These are phyloP conservation scores for Blastomyces emzantsi DNA, from an alignment of 2,329 filamentous ascomycete species.

Conservation along the genomic window DNA sequence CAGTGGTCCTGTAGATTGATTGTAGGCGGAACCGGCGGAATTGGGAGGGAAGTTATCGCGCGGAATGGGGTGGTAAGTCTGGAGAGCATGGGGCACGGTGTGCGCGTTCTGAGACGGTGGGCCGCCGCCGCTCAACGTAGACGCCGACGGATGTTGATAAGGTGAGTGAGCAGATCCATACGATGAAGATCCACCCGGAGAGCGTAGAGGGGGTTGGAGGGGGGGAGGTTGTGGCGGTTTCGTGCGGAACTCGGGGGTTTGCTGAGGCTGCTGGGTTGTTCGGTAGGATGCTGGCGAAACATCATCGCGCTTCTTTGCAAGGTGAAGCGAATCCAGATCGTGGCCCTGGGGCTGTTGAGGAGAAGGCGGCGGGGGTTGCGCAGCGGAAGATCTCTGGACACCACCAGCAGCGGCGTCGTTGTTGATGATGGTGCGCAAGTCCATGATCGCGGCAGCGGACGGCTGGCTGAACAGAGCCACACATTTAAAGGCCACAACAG, in stretches of 20 bases:
- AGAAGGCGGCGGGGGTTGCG: slow-evolving; percentile 17
- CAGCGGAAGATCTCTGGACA: slow-evolving; percentile 22
- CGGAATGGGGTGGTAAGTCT: slow-evolving; percentile 18
- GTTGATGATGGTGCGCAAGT: slow-evolving; percentile 47
- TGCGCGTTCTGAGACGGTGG: slow-evolving; percentile 26
- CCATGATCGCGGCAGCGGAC: slow-evolving; percentile 32
- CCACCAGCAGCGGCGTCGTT: slow-evolving; percentile 31
- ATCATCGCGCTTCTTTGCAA: slow-evolving; percentile 7
- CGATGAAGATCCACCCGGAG: slow-evolving; percentile 35
- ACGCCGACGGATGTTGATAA: slow-evolving; percentile 32
- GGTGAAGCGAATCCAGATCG: neutral
- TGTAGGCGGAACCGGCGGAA: slow-evolving; percentile 18
- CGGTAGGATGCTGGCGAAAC: slow-evolving; percentile 5
- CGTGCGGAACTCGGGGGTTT: neutral
- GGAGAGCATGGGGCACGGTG: slow-evolving; percentile 18
- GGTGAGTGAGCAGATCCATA: slow-evolving; percentile 34
- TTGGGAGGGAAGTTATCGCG: slow-evolving; percentile 29
- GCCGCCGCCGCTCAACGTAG: slow-evolving; percentile 23
- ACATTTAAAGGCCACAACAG: slow-evolving; percentile 2
- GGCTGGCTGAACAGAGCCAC: neutral
- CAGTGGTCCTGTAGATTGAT: slow-evolving; percentile 22
- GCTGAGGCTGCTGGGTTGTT: slow-evolving; percentile 3
- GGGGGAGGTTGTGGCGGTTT: slow-evolving; percentile 35
- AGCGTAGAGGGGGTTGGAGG: slow-evolving; percentile 38
- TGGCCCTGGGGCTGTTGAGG: neutral